Evolutionary conservation across 345 rosid genomes (phyloP), one percentile per base, ranked within the genome.

Genomic region (Eucalyptus cloeziana): DNA sequence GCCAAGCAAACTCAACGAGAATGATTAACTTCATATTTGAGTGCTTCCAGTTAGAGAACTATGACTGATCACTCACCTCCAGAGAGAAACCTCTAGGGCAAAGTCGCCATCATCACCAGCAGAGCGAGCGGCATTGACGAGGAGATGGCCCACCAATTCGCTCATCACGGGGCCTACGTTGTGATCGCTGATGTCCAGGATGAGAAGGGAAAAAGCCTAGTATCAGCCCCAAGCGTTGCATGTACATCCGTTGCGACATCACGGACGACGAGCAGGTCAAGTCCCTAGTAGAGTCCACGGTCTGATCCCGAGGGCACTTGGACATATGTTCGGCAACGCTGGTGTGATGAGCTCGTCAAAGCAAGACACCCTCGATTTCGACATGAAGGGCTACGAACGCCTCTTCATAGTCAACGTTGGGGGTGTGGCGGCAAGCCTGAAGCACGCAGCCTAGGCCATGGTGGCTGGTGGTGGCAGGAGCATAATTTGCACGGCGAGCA

Each of bases 251-350:
- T 13, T 92, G 94, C 24, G 92, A 94, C 31, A 94, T 94, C 2
- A 50, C 93, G 3, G 52, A 85, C 10, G 94, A 94, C 49, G 90
- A 87, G 4, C 93, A 94, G 54, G 94, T 94, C 76, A 8, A 86
- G 83, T 88, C 90, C 22, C 85, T 92, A 12, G 93, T 92, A 9
- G 88, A 92, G 30, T 88, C 88, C 58, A 92, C 93, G 6, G 90
- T 90, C 17, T 52, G 45, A 15, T 54, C 45, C 13, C 90, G 47
- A 19, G 93, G 92, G 25, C 87, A 54, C n/a, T 87, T 89, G 2
- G 93, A 94, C 86, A 47, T 91, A 90, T 92, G 91, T 92, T 92
- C 45, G 85, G 93, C 91, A 92, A 92, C 31, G 94, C 93, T 2
- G 94, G 94, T 31, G 88, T 56, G 88, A 45, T 33, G 37, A 86